Conservation (phyloP, 352 stramenopile species). For the Pilasporangium apinafurcum region DNA sequence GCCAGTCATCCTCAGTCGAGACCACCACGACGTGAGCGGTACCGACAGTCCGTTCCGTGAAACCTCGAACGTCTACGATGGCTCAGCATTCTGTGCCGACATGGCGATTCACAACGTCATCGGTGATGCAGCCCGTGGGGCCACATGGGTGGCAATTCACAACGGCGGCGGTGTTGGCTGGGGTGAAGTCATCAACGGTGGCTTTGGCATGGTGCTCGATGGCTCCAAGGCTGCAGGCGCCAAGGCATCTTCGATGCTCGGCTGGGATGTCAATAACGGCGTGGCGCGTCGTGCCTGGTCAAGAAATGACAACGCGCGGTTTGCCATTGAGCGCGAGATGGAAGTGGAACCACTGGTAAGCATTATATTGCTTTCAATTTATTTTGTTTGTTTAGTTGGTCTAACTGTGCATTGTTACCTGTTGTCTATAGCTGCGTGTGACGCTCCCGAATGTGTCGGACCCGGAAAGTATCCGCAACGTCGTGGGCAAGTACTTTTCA, state of each 20-base stretch:
- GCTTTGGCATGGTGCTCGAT: conserved; percentile 85
- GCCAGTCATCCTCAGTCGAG: conserved; percentile 75
- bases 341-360: conserved; percentile 64
- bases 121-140: conserved; percentile 73
- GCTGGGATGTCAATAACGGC: conserved; percentile 89
- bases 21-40: conserved; percentile 87
- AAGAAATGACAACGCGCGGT: conserved; percentile 78
- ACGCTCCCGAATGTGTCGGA: conserved; percentile 43
- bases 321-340: conserved; percentile 83
- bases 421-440: conserved; percentile 32
- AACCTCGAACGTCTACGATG: conserved; percentile 85
- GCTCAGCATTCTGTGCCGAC: conserved; percentile 81
- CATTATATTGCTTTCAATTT: not conserved
- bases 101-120: conserved; percentile 90
- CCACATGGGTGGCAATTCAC: conserved; percentile 86
- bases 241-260: conserved; percentile 71
- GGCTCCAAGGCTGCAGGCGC: conserved; percentile 54
- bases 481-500: conserved; percentile 33
- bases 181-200: conserved; percentile 87
- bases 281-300: conserved; percentile 75
- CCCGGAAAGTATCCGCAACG: conserved; percentile 33
- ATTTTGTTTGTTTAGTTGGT: not conserved
- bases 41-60: conserved; percentile 87
- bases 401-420: conserved; percentile 7
- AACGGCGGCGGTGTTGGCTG: conserved; percentile 87